Evolutionary conservation across 2,329 filamentous ascomycete genomes (phyloP), one percentile per base, ranked within the genome.

Genomic region (Mycogone perniciosa): DNA sequence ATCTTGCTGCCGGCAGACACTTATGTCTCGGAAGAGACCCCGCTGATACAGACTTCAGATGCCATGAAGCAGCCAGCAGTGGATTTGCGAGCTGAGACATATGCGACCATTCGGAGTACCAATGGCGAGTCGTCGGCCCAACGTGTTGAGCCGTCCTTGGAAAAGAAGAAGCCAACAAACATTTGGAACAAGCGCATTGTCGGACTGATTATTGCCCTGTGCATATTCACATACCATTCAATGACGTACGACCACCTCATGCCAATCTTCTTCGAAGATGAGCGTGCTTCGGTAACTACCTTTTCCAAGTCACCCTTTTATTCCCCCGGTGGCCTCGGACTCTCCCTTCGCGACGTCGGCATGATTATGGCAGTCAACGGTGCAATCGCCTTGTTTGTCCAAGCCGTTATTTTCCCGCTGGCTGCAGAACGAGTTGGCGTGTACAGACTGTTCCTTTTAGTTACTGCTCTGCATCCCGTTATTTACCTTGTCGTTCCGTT

Each of bases 191-290:
- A 75, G 67, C 80, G 79, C 38, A 84, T 96, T 54, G 73, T 88
- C 57, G 84, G 87, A 67, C 80, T 96, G 48, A 82, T 93, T 37
- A 62, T 89, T n/a, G 86, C 91, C 1, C 72, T 96, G 44, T 88
- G 86, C 41, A 88, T 96, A 56, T 96, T 95, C 71, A 93, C 89
- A 4, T 95, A 95, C 65, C 91, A 96, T 69, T 89, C 86, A 35
- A 96, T 96, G 90, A 90, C 87, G 0, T 96, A 89, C 68, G 92
- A 96, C 63, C 88, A 95, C 64, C 78, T 96, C 1, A 76, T 96
- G 48, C 91, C 91, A 6, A 96, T 96, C 53, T 96, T 96, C 70
- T 82, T 96, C 46, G 90, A 96, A 66, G 90, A 96, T 60, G 77
- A 83, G 38, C 78, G 80, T 31, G 71, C 69, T 55, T 64, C 68